Evolutionary conservation across 441 rosid genomes (phyloP), one percentile per base, ranked within the genome.

Genomic region (Erodium moschatum): DNA sequence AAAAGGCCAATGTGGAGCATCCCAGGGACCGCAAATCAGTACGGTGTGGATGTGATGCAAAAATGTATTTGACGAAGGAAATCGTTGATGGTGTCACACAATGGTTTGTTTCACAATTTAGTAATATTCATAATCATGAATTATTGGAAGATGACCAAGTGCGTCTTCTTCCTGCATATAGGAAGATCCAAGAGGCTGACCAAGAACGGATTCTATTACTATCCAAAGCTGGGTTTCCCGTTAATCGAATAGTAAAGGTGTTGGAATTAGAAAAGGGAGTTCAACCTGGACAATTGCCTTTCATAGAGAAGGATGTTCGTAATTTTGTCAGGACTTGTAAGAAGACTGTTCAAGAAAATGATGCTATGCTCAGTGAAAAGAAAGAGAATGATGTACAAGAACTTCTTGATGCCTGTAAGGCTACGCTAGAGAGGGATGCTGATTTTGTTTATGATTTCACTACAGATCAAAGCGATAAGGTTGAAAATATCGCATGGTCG

Each of bases 101-200:
- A 33, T 93, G 98, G 97, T 88, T 74, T 72, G 87, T 90, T 21
- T 85, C 90, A n/a, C 98, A 93, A 70, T 93, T 90, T 74, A 93
- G 98, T 69, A 89, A 93, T 82, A 84, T 93, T 64, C 98, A 93
- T 79, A 93, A 93, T 75, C 98, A 90, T 69, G 97, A 90, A 78
- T 84, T 90, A 69, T 72, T 93, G 73, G 97, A 89, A 80, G 98
- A 89, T 77, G 97, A 89, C 67, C 95, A 93, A 75, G 96, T 93
- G 11, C 85, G 95, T 65, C 74, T 93, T 48, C 88, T 93, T 65
- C 98, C 98, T 2, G 98, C 98, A 0, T 93, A 93, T 74, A 77
- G 97, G 29, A 93, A 93, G 85, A 90, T 93, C 66, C 89, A 86
- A 12, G 95, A 88, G 76, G 78, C 82, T 21, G 98, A 93, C 79